phyloP scores from a whole-genome alignment of 2,329 filamentous ascomycete genomes.

The Trichophyton simii region DNA sequence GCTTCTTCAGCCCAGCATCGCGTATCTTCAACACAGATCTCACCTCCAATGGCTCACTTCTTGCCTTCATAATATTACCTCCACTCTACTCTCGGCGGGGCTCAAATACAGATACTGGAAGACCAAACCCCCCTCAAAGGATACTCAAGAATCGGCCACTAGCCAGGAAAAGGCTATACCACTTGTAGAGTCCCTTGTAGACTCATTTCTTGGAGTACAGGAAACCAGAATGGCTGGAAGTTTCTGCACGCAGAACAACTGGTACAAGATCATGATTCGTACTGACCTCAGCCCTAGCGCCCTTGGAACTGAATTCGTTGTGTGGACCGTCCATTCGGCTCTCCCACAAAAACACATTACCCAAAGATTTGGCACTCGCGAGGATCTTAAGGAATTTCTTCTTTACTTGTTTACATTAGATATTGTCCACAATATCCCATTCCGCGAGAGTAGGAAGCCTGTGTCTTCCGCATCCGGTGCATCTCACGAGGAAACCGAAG shows the following conservation, averaged over 20 bases:
- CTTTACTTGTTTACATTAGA: slow-evolving; percentile 28
- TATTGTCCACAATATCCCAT: slow-evolving; percentile 23
- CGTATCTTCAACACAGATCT: slow-evolving; percentile 40
- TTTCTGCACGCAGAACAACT: slow-evolving; percentile 24
- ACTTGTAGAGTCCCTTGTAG: slow-evolving; percentile 31
- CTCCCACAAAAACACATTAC: slow-evolving; percentile 20
- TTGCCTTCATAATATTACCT: slow-evolving; percentile 22
- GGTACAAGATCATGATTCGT: slow-evolving; percentile 27
- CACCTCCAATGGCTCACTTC: slow-evolving; percentile 25
- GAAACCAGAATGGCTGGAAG: slow-evolving; percentile 31
- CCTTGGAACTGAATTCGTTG: slow-evolving; percentile 29
- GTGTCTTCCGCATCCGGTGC: neutral
- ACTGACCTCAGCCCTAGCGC: slow-evolving; percentile 24
- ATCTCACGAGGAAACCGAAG: neutral
- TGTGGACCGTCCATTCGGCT: slow-evolving; percentile 24
- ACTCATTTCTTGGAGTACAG: slow-evolving; percentile 30
- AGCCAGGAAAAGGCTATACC: slow-evolving; percentile 11
- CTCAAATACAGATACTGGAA: slow-evolving; percentile 20
- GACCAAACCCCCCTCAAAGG: slow-evolving; percentile 14
- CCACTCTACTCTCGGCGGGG: slow-evolving; percentile 23
- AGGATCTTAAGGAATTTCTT: slow-evolving; percentile 25
- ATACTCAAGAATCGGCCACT: slow-evolving; percentile 10
- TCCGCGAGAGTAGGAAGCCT: slow-evolving; percentile 6
- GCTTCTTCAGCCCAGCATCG: slow-evolving; percentile 48
- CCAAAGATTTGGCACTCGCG: slow-evolving; percentile 21